phyloP scores from a whole-genome alignment of 345 rosid species.

The Mercurialis annua region DNA sequence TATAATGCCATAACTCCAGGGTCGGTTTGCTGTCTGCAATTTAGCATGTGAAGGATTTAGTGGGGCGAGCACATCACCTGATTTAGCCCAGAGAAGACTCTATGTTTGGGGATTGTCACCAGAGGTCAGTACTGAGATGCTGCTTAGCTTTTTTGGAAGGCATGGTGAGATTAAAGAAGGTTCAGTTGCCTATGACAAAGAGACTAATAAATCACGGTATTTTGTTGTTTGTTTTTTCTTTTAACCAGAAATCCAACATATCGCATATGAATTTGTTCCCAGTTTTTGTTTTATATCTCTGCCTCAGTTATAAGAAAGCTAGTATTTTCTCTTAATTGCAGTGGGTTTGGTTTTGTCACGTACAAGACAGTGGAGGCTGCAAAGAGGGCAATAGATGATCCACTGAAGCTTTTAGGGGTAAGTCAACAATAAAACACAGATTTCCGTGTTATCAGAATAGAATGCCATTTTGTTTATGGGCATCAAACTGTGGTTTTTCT shows the following conservation, averaged over 20 bases:
- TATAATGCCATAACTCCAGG: conserved; percentile 29
- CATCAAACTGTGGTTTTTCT: neutral
- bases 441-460: neutral
- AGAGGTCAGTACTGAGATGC: conserved; percentile 54
- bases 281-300: neutral
- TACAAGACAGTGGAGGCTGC: conserved; percentile 59
- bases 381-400: conserved; percentile 59
- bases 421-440: neutral
- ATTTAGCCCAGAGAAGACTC: conserved; percentile 57
- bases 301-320: neutral
- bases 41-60: conserved; percentile 57
- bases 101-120: conserved; percentile 61
- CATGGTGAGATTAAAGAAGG: conserved; percentile 71
- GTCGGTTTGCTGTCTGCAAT: conserved; percentile 66
- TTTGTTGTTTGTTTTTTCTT: neutral
- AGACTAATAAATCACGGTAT: conserved; percentile 61
- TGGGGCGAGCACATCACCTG: conserved; percentile 44
- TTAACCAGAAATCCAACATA: neutral
- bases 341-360: conserved; percentile 70
- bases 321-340: conserved; percentile 28
- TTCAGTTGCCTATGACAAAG: conserved; percentile 66
- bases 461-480: neutral
- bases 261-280: neutral
- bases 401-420: conserved; percentile 57
- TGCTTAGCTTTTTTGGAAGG: conserved; percentile 42